Base-by-base conservation (phyloP, 805 yeast genomes). In the Candida mattraensis region DNA sequence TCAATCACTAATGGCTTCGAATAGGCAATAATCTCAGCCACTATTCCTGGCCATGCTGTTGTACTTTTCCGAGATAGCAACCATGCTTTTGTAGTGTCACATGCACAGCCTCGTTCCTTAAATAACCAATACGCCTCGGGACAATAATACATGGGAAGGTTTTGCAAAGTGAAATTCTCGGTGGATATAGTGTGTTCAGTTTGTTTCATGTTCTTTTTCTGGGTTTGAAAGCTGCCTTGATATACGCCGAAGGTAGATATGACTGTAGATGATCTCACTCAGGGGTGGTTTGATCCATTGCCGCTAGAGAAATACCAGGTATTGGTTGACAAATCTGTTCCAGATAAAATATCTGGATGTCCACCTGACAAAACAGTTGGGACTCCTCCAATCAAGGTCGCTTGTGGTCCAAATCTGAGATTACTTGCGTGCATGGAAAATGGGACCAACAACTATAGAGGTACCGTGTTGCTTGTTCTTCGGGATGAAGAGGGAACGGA, bases 321-420 rank as follows among this genome's bases (percentile, higher is more conserved):
- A 10, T 22, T 45, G 18, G 59, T 54, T 8, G 30, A 42, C 9
- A 38, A 45, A 2, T 29, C 48, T 3, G 33, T 35, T 7, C 63
- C 65, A 0, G 40, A 41, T 2, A 46, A 41, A 7, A 34, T 48
- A 5, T 33, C 35, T 0, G 44, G 28, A 3, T 36, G 47, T 25
- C 63, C 63, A 3, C 33, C 44, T 5, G 60, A 58, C 28, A 45
- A 27, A 12, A 31, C 26, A 2, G 30, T 60, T 18, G 64, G 63
- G 1, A 28, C 28, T 5, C 63, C 69, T 2, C 28, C 50, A 2
- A 37, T 69, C n/a, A 69, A 72, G 24, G 65, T 80, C 14, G 63
- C 69, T 32, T 80, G 86, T 55, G 98, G 98, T 2, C 98, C 98
- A 0, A 65, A 81, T 19, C 61, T 89, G 31, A 68, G 93, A 39